Evolutionary conservation across 371 early-diverging fungal species (phyloP).

Genomic region (Mucor circinelloides): DNA sequence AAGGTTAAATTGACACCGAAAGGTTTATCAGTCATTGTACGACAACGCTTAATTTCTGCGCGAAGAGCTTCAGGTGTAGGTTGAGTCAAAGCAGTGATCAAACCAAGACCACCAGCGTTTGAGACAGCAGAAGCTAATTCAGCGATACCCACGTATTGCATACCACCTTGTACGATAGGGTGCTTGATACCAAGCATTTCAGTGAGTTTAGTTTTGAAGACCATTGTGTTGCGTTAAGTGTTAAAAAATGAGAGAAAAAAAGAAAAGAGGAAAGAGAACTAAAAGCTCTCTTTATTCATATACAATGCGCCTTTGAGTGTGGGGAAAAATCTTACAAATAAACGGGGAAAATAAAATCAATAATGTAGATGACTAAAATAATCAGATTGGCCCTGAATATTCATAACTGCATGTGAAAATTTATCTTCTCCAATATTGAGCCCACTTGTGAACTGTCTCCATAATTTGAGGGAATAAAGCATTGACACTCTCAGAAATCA

Average conservation of each 20-base stretch:
- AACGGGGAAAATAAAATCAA: neutral
- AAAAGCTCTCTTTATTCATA: neutral
- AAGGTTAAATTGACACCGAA: slow-evolving; percentile 82
- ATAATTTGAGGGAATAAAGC: slow-evolving; percentile 98
- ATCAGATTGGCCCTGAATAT: slow-evolving; percentile 1
- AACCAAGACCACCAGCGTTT: slow-evolving; percentile 97
- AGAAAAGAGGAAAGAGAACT: neutral
- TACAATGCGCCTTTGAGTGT: neutral
- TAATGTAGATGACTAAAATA: neutral
- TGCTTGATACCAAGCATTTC: slow-evolving; percentile 69
- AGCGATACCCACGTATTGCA: slow-evolving; percentile 67
- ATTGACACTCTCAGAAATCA: slow-evolving; percentile 91
- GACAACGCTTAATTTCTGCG: slow-evolving; percentile 72
- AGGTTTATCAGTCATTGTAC: slow-evolving; percentile 74
- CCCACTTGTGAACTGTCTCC: slow-evolving; percentile 95
- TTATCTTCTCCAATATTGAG: slow-evolving; percentile 85
- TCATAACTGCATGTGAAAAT: slow-evolving; percentile 1
- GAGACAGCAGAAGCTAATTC: slow-evolving; percentile 89
- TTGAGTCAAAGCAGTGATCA: slow-evolving; percentile 85
- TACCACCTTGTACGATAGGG: slow-evolving; percentile 61
- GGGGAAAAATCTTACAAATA: slow-evolving; percentile 2
- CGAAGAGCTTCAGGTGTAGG: slow-evolving; percentile 84
- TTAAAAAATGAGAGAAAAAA: neutral
- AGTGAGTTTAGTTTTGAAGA: slow-evolving; percentile 65
- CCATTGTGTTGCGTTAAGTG: slow-evolving; percentile 35